Evolutionary conservation across 2,329 filamentous ascomycete species (phyloP).

Genomic region (Verticillium isaacii): DNA sequence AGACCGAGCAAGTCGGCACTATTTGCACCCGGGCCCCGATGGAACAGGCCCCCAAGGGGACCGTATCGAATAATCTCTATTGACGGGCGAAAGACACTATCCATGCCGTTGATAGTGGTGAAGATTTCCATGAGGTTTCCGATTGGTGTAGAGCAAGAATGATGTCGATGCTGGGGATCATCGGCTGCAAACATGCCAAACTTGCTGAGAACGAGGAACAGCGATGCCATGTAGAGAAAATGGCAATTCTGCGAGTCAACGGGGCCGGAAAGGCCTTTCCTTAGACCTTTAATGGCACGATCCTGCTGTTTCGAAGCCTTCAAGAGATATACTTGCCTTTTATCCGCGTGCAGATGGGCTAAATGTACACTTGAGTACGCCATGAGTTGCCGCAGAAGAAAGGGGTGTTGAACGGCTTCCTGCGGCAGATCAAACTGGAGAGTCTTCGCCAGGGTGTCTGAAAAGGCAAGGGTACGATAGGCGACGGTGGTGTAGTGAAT

Average conservation of each 20-base stretch:
- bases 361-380: neutral
- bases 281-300: neutral
- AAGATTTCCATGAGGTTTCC: neutral
- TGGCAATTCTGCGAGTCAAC: neutral
- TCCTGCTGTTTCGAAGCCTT: neutral
- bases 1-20: neutral
- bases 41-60: neutral
- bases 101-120: neutral
- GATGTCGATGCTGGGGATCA: neutral
- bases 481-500: conserved; percentile 1
- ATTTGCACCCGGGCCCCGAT: too few species aligned
- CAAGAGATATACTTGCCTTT: neutral
- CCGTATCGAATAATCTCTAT: neutral
- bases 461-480: neutral
- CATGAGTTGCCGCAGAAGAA: neutral
- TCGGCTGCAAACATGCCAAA: neutral
- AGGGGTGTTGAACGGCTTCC: neutral
- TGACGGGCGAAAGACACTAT: neutral
- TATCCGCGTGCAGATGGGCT: neutral
- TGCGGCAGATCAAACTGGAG: neutral
- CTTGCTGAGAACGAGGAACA: conserved; percentile 8
- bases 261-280: neutral
- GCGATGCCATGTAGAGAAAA: conserved; percentile 2
- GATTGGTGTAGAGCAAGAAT: neutral
- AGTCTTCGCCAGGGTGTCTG: neutral